These are phyloP conservation scores for Neurospora terricola DNA, from an alignment of 495 filamentous ascomycete genomes.

Conservation along the genomic window DNA sequence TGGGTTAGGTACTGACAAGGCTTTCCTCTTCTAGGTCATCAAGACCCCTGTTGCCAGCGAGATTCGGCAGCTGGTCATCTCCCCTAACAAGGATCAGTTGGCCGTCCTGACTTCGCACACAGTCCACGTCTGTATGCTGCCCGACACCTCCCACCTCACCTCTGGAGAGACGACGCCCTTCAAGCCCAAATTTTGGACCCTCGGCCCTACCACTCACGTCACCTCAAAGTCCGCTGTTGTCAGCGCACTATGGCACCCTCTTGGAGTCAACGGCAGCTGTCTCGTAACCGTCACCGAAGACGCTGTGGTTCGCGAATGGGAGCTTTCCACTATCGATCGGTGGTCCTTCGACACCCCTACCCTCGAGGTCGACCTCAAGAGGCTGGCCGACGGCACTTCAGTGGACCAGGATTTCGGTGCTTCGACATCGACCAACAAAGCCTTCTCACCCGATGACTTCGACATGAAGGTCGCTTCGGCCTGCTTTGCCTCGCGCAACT, in stretches of 20 bases:
- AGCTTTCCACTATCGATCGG: conserved; percentile 65
- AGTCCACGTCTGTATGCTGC: conserved; percentile 69
- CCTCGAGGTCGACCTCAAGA: conserved; percentile 70
- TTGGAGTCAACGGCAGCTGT: conserved; percentile 60
- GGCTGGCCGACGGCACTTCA: conserved; percentile 67
- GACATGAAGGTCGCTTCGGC: conserved; percentile 86
- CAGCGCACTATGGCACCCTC: conserved; percentile 78
- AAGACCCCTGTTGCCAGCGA: conserved; percentile 60
- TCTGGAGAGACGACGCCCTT: conserved; percentile 52
- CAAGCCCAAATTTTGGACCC: conserved; percentile 69
- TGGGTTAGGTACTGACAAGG: not conserved
- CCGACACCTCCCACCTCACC: conserved; percentile 62
- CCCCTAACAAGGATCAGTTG: conserved; percentile 66
- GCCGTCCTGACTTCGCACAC: conserved; percentile 79
- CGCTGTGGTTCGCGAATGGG: conserved; percentile 79
- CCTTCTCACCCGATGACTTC: conserved; percentile 71
- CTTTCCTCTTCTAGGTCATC: conserved; percentile 43
- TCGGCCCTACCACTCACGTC: conserved; percentile 83
- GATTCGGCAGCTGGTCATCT: conserved; percentile 73
- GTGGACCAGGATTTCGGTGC: conserved; percentile 67
- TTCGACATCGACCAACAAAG: conserved; percentile 59
- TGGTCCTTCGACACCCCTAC: conserved; percentile 78
- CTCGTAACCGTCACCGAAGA: conserved; percentile 79
- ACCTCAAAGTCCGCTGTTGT: conserved; percentile 66
- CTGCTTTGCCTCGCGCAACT: conserved; percentile 66